Percentiles rank a stretch among this genome's conserved stretches.
These are phyloP conservation scores for Corynespora cassiicola DNA, from an alignment of 2,329 filamentous ascomycete genomes.

Conservation along the genomic window DNA sequence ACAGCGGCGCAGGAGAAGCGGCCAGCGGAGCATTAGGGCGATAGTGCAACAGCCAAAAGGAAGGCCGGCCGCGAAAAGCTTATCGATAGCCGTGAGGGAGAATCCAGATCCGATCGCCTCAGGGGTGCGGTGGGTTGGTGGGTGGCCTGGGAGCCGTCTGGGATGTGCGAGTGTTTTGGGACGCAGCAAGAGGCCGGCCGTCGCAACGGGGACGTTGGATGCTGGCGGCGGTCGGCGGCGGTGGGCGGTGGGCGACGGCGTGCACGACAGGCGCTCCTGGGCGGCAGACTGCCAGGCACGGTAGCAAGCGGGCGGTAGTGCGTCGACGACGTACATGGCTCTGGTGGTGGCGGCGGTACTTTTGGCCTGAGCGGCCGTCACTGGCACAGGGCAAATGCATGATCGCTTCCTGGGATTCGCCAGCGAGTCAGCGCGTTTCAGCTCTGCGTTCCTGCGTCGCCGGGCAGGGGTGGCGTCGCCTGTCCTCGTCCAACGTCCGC, in stretches of 20 bases:
- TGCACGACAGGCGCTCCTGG: slow-evolving; percentile 10
- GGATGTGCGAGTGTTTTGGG: no score
- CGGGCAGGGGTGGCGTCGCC: slow-evolving; percentile 21
- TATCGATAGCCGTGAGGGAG: slow-evolving; percentile 1
- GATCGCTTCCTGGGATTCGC: no score
- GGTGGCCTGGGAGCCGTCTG: no score
- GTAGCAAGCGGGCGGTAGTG: slow-evolving; percentile 10
- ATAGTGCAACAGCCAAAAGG: no score
- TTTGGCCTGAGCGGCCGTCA: slow-evolving; percentile 24
- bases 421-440: slow-evolving; percentile 22
- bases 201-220: neutral
- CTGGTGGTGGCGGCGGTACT: slow-evolving; percentile 13
- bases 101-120: slow-evolving; percentile 34
- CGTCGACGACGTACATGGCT: slow-evolving; percentile 5
- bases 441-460: slow-evolving; percentile 22
- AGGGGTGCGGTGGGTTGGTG: no score
- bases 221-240: slow-evolving; percentile 1
- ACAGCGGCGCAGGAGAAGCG: no score
- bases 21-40: no score
- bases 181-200: no score
- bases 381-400: no score
- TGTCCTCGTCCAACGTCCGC: slow-evolving; percentile 10
- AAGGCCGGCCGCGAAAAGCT: no score
- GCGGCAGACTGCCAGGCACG: slow-evolving; percentile 15
- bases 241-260: slow-evolving; percentile 9